Percentiles rank a stretch among this genome's conserved stretches.
These are phyloP conservation scores for Trichophyton mentagrophytes DNA, from an alignment of 2,329 filamentous ascomycete genomes.

Conservation along the genomic window DNA sequence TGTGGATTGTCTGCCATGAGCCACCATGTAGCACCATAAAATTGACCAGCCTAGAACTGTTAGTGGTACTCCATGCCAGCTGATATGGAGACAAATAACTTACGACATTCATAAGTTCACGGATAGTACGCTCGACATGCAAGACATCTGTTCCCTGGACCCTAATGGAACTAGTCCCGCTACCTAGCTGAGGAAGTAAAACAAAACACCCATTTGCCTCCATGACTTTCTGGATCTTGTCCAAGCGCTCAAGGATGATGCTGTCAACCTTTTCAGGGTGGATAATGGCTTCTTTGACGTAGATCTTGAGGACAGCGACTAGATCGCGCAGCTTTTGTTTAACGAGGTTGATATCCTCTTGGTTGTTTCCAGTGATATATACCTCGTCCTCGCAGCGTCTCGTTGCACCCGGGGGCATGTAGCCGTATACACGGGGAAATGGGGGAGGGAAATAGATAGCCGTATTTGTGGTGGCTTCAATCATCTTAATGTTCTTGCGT, in stretches of 20 bases:
- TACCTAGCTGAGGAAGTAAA: constrained; percentile 76
- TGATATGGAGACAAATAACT: constrained; percentile 22
- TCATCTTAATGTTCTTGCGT: constrained; percentile 93
- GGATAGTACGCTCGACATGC: constrained; percentile 86
- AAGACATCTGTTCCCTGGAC: constrained; percentile 89
- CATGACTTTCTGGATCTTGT: constrained; percentile 96
- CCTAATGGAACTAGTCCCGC: constrained; percentile 69
- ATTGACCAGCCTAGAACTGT: constrained; percentile 69
- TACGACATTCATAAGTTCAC: constrained; percentile 90
- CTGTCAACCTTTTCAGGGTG: constrained; percentile 88
- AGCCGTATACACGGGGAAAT: constrained; percentile 83
- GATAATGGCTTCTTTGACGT: constrained; percentile 83
- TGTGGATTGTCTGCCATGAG: constrained; percentile 50
- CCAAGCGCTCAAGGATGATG: constrained; percentile 76
- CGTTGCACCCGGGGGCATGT: constrained; percentile 68
- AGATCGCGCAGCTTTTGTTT: constrained; percentile 87
- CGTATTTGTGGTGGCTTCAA: constrained; percentile 88
- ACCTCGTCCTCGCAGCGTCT: constrained; percentile 79
- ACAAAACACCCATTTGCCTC: constrained; percentile 94
- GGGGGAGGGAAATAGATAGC: constrained; percentile 96
- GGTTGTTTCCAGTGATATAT: constrained; percentile 83
- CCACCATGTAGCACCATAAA: constrained; percentile 96
- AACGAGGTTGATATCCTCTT: constrained; percentile 71
- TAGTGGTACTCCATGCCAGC: background rate
- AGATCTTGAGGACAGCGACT: constrained; percentile 65